phyloP scores from a whole-genome alignment of 164 flowering plant genomes.

The Stephania yunnanensis region DNA sequence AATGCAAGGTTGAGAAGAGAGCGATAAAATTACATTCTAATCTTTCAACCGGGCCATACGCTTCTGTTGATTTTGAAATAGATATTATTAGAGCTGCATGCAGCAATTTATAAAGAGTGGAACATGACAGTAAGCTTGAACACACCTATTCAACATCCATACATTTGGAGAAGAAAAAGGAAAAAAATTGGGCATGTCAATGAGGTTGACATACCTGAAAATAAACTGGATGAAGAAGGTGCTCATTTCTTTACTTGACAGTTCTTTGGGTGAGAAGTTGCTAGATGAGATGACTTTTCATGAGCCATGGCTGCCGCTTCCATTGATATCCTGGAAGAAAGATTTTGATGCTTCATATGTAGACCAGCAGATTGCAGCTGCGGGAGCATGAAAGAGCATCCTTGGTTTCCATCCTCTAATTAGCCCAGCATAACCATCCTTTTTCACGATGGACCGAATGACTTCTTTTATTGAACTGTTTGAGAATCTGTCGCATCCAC shows the following conservation, averaged over 20 bases:
- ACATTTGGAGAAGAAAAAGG: not conserved
- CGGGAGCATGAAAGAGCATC: constrained; percentile 97
- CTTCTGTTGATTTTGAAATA: not conserved
- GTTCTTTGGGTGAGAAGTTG: not conserved
- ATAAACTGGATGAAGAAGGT: not conserved
- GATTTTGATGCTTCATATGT: constrained; percentile 74
- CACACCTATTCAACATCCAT: not conserved
- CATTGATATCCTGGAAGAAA: constrained; percentile 47
- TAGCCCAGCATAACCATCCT: constrained; percentile 78
- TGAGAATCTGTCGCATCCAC: constrained; percentile 78
- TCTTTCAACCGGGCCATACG: not conserved
- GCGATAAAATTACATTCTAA: too few relatives aligned
- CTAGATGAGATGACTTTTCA: not conserved
- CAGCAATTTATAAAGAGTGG: not conserved
- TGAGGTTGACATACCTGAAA: constrained; percentile 1
- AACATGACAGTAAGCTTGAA: not conserved
- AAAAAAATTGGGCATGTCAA: not conserved
- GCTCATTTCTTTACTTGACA: not conserved
- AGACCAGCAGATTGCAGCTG: constrained; percentile 97
- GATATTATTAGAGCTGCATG: not conserved
- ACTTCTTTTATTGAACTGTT: constrained; percentile 62
- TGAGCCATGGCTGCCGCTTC: constrained; percentile 2
- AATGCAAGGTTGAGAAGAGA: too few relatives aligned
- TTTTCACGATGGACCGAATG: constrained; percentile 41
- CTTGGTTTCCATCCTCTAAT: constrained; percentile 89